Percentiles rank a stretch among this genome's conserved stretches.
Conservation (phyloP, 805 yeast genomes). For the Barnettozyma siamensis region DNA sequence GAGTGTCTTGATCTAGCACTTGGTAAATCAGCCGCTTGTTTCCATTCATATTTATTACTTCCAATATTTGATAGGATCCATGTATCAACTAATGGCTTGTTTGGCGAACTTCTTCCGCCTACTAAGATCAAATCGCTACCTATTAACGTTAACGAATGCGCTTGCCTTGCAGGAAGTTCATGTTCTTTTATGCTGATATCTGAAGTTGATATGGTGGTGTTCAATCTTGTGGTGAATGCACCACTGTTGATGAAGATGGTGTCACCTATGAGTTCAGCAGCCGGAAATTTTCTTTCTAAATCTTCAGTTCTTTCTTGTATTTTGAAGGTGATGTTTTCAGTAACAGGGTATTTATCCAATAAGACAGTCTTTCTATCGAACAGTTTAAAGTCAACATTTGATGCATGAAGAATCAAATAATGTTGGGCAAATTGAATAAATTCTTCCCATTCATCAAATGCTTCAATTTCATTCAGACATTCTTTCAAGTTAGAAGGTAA, state of each 20-base stretch:
- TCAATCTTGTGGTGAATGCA: conserved; percentile 25
- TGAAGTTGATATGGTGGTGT: conserved; percentile 10
- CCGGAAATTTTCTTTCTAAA: conserved; percentile 14
- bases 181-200: conserved; percentile 11
- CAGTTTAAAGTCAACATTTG: conserved; percentile 28
- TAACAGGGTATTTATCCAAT: background rate
- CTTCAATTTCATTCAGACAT: conserved; percentile 47
- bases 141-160: conserved; percentile 44
- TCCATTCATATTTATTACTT: conserved; percentile 34
- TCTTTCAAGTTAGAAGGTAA: conserved; percentile 34
- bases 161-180: conserved; percentile 39
- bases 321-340: background rate
- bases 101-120: conserved; percentile 70
- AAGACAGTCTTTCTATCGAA: background rate
- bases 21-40: conserved; percentile 32
- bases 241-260: conserved; percentile 32
- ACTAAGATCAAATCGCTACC: conserved; percentile 33
- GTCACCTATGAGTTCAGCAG: conserved; percentile 8
- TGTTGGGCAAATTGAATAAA: conserved; percentile 71
- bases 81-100: conserved; percentile 35
- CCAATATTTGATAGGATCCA: conserved; percentile 30
- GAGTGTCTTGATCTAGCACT: conserved; percentile 47
- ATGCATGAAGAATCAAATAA: conserved; percentile 62
- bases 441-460: conserved; percentile 83
- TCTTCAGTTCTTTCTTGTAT: conserved; percentile 5